phyloP scores from a whole-genome alignment of 257 asterid species.

The Forsythia suspensa region DNA sequence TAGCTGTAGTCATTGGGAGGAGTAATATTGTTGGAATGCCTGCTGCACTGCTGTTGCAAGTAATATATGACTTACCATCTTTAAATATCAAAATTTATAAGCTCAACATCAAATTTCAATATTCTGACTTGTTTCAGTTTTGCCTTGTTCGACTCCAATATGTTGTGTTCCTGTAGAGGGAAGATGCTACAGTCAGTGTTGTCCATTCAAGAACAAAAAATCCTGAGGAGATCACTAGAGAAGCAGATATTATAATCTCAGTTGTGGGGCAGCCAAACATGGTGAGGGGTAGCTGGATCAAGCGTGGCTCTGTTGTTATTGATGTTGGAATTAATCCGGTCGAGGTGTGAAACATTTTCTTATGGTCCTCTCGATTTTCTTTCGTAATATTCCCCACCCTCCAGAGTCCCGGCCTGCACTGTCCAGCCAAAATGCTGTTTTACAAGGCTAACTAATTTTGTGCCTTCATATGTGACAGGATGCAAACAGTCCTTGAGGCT shows the following conservation, averaged over 20 bases:
- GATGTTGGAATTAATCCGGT: conserved; percentile 91
- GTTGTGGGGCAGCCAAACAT: conserved; percentile 88
- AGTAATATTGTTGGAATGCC: conserved; percentile 96
- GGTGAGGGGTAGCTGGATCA: conserved; percentile 96
- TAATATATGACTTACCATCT: conserved; percentile 27
- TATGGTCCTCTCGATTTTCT: background rate
- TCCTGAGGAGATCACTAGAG: conserved; percentile 76
- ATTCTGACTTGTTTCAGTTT: background rate
- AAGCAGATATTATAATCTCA: conserved; percentile 79
- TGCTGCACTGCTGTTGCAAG: conserved; percentile 85
- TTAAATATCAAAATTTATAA: background rate
- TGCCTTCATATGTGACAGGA: conserved; percentile 47
- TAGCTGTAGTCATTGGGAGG: conserved; percentile 89
- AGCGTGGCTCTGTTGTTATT: conserved; percentile 84
- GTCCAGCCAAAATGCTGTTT: background rate
- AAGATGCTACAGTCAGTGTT: conserved; percentile 85
- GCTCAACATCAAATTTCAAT: background rate
- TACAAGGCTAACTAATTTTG: background rate
- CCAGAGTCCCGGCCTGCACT: background rate
- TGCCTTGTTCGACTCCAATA: conserved; percentile 1
- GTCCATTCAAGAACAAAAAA: conserved; percentile 86
- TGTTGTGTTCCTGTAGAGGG: conserved; percentile 48
- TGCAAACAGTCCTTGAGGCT: conserved; percentile 59
- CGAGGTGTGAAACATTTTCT: conserved; percentile 45
- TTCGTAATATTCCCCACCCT: background rate